These are phyloP conservation scores for Cynara cardunculus DNA, from an alignment of 129 eudicot genomes.

Conservation along the genomic window DNA sequence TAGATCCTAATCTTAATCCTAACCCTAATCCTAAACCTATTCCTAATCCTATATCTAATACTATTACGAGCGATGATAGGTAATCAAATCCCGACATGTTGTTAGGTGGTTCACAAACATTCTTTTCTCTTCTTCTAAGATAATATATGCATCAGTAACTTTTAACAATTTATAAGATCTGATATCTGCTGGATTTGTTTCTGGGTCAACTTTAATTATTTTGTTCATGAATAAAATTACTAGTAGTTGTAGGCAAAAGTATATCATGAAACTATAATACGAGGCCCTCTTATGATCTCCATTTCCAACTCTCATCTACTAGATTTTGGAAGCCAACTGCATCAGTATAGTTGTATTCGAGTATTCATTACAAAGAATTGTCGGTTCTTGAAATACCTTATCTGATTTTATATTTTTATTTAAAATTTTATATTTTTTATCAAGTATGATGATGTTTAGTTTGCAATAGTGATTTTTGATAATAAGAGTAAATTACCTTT, in stretches of 20 bases:
- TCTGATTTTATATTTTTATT: too few relatives aligned
- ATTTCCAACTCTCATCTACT: too few relatives aligned
- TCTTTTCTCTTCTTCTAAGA: neutral
- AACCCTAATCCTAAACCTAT: too few relatives aligned
- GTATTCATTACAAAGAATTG: neutral
- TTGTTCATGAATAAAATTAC: neutral
- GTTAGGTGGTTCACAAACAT: conserved; percentile 6
- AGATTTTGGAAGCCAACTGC: too few relatives aligned
- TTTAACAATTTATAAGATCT: conserved; percentile 9
- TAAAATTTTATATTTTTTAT: too few relatives aligned
- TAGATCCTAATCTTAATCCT: conserved; percentile 32
- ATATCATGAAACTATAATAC: too few relatives aligned
- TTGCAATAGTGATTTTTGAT: too few relatives aligned
- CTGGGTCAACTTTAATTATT: neutral
- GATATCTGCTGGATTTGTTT: neutral
- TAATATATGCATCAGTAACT: conserved; percentile 1
- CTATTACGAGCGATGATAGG: neutral
- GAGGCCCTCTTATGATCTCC: too few relatives aligned
- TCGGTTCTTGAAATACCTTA: neutral
- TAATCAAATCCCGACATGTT: neutral
- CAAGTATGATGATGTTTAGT: neutral
- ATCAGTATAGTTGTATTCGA: neutral
- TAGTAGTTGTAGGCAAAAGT: neutral
- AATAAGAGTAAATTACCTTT: too few relatives aligned
- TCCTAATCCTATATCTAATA: conserved; percentile 9